Evolutionary conservation across 1,284 basidiomycete genomes (phyloP).

Genomic region (Microbotryomycetes sp.): DNA sequence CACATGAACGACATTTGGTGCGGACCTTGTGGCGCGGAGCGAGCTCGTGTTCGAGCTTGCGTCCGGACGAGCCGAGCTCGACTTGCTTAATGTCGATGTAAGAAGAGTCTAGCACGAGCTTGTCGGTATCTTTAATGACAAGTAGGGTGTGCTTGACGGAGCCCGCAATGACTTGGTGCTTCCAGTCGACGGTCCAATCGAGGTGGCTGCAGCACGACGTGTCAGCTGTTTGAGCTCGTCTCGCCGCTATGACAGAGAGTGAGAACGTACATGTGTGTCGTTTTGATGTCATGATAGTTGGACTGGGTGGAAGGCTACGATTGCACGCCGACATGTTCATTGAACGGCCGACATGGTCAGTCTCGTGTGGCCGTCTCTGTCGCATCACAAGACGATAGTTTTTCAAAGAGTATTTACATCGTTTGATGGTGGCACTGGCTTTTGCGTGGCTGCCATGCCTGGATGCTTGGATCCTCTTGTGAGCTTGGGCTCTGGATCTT

Average conservation of each 20-base stretch:
- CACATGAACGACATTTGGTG: not conserved
- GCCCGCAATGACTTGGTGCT: conserved; percentile 60
- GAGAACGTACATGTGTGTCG: conserved; percentile 55
- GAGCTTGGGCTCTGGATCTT: too few relatives aligned
- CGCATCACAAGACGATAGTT: too few relatives aligned
- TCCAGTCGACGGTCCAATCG: conserved; percentile 79
- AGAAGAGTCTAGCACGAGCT: conserved; percentile 59
- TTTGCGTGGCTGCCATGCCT: not conserved
- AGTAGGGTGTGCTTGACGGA: conserved; percentile 61
- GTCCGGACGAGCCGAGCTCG: conserved; percentile 51
- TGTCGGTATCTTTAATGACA: conserved; percentile 51
- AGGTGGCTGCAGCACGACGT: conserved; percentile 46
- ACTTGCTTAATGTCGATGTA: conserved; percentile 62
- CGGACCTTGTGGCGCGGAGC: conserved; percentile 13
- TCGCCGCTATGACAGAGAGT: too few relatives aligned
- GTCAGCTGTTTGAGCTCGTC: too few relatives aligned
- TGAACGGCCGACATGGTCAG: not conserved
- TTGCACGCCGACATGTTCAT: not conserved
- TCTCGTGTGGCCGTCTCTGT: not conserved
- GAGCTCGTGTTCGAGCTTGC: conserved; percentile 36
- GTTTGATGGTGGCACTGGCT: not conserved
- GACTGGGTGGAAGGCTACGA: conserved; percentile 50
- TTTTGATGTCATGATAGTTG: conserved; percentile 65
- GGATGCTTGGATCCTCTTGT: too few relatives aligned
- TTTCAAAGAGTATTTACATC: too few relatives aligned